Evolutionary conservation across 2,329 filamentous ascomycete species (phyloP).

Genomic region (Alternaria gansuensis): DNA sequence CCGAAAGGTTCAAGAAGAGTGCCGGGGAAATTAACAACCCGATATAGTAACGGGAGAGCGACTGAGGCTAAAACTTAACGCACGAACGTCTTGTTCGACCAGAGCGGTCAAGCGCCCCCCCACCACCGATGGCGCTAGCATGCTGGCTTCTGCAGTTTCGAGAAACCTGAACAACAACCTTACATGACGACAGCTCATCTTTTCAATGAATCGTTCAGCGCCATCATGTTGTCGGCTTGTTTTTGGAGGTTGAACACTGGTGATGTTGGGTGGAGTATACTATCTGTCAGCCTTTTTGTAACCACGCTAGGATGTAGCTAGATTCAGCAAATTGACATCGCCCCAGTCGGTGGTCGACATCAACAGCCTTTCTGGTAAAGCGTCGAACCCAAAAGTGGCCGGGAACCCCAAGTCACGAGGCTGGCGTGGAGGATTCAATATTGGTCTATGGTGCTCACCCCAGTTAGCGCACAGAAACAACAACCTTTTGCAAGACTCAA

Average conservation of each 20-base stretch:
- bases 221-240: neutral
- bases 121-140: constrained; percentile 1
- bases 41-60: constrained; percentile 33
- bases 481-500: constrained; percentile 3
- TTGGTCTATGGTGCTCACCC: constrained; percentile 5
- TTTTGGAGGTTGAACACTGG: neutral
- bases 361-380: constrained; percentile 1
- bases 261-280: neutral
- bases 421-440: constrained; percentile 15
- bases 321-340: neutral
- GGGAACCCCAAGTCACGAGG: constrained; percentile 9
- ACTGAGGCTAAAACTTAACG: constrained; percentile 29
- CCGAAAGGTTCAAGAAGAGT: constrained; percentile 9
- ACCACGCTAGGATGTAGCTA: constrained; percentile 3
- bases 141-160: constrained; percentile 8
- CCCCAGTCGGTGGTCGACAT: neutral
- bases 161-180: constrained; percentile 15
- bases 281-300: neutral
- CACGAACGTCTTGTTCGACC: constrained; percentile 8
- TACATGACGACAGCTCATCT: constrained; percentile 9
- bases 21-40: constrained; percentile 1
- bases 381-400: constrained; percentile 9
- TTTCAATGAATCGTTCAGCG: neutral
- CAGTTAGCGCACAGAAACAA: constrained; percentile 10
- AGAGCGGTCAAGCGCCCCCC: constrained; percentile 7